Evolutionary conservation across 2,329 filamentous ascomycete species (phyloP).

Genomic region (Fusarium succisae): DNA sequence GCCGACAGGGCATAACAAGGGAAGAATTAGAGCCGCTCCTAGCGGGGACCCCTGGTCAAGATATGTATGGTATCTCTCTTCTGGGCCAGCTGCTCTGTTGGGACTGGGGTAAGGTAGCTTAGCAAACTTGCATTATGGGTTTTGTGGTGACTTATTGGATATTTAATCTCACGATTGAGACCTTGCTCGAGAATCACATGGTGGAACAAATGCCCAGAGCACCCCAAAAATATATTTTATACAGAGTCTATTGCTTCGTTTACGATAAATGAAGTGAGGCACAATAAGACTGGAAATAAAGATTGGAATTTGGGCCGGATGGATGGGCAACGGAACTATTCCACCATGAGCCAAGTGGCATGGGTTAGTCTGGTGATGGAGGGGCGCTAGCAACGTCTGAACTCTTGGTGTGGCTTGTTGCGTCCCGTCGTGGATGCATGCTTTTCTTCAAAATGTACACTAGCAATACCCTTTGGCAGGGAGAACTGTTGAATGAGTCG

Average conservation of each 20-base stretch:
- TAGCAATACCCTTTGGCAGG: neutral
- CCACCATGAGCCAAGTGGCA: neutral
- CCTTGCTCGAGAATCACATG: conserved; percentile 23
- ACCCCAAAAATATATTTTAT: neutral
- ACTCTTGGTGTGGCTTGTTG: conserved; percentile 30
- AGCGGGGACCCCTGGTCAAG: conserved; percentile 31
- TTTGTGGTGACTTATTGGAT: conserved; percentile 12
- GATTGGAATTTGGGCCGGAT: conserved; percentile 19
- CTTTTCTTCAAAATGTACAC: conserved; percentile 16
- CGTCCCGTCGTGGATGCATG: conserved; percentile 13
- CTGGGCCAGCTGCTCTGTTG: conserved; percentile 26
- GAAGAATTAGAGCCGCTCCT: conserved; percentile 33
- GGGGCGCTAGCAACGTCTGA: conserved; percentile 35
- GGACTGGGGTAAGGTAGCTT: conserved; percentile 17
- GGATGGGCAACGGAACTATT: conserved; percentile 17
- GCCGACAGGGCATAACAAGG: conserved; percentile 22
- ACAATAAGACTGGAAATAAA: neutral
- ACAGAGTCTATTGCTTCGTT: neutral
- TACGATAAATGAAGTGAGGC: neutral
- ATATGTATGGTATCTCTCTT: conserved; percentile 19
- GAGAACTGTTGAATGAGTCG: conserved; percentile 21
- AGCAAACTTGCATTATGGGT: conserved; percentile 12
- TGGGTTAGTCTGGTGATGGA: conserved; percentile 17
- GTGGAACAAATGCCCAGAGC: neutral
- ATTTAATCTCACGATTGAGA: conserved; percentile 4